phyloP scores from a whole-genome alignment of 2,329 filamentous ascomycete genomes.

The Ophiostoma perfectum region DNA sequence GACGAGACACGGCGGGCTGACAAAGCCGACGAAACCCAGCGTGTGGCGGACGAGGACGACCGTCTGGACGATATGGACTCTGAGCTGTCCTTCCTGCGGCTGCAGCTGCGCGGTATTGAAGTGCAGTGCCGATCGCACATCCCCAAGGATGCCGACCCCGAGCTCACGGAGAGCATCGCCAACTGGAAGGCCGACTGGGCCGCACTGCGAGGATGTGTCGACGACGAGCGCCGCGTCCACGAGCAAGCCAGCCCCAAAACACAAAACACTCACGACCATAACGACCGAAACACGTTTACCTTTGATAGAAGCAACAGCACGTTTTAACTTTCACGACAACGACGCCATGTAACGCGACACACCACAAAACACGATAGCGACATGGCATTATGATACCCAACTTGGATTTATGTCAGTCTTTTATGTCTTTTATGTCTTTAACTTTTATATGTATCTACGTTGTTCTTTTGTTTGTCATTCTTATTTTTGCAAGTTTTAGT shows the following conservation, averaged over 20 bases:
- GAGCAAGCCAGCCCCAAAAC: background rate
- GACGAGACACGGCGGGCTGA: background rate
- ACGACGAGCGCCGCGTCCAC: conserved; percentile 21
- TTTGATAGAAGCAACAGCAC: conserved; percentile 15
- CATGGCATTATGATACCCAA: conserved; percentile 14
- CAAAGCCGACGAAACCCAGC: background rate
- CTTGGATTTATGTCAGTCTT: conserved; percentile 9
- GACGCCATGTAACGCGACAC: background rate
- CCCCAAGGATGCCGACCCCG: conserved; percentile 46
- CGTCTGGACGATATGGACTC: conserved; percentile 53
- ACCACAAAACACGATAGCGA: too few relatives aligned
- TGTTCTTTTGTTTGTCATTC: background rate
- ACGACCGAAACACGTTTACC: background rate
- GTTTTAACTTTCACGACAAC: conserved; percentile 11
- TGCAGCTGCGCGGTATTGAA: conserved; percentile 59
- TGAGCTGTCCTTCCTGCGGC: conserved; percentile 56
- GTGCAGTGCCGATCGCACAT: conserved; percentile 48
- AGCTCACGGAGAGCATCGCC: conserved; percentile 54
- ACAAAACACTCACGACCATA: background rate
- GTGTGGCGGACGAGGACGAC: conserved; percentile 25
- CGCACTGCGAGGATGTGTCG: conserved; percentile 32
- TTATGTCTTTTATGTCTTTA: conserved; percentile 4
- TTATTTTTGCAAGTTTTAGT: background rate
- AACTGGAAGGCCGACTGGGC: conserved; percentile 59
- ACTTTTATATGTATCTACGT: background rate